Evolutionary conservation across 768 basidiomycete species (phyloP).

Genomic region (Amanita phalloides): DNA sequence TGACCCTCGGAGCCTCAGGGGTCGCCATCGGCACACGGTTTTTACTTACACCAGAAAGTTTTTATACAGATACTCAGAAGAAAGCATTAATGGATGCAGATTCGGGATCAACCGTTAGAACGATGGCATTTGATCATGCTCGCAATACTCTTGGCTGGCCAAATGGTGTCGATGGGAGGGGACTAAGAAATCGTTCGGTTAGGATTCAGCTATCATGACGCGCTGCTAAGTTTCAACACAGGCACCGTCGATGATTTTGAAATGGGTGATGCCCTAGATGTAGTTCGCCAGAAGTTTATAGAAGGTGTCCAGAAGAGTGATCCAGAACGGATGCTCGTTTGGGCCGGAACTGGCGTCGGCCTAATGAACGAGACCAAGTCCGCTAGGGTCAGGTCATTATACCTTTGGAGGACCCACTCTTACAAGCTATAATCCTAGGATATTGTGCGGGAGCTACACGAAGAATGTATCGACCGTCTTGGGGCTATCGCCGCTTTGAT

Average conservation of each 20-base stretch:
- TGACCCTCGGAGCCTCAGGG: slow-evolving; percentile 60
- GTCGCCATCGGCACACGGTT: slow-evolving; percentile 71
- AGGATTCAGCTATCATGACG: background rate
- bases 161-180: slow-evolving; percentile 49
- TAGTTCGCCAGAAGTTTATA: slow-evolving; percentile 31
- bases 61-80: slow-evolving; percentile 45
- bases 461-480: slow-evolving; percentile 30
- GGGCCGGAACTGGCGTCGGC: slow-evolving; percentile 61
- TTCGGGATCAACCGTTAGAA: slow-evolving; percentile 38
- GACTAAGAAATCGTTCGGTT: slow-evolving; percentile 37
- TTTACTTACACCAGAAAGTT: slow-evolving; percentile 53
- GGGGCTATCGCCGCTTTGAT: background rate
- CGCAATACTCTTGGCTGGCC: slow-evolving; percentile 53
- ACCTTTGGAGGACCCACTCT: background rate
- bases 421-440: slow-evolving; percentile 26
- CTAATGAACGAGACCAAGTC: slow-evolving; percentile 33
- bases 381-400: slow-evolving; percentile 22
- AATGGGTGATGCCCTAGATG: slow-evolving; percentile 30
- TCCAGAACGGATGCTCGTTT: slow-evolving; percentile 41
- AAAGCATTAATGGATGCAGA: slow-evolving; percentile 37
- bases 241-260: slow-evolving; percentile 48
- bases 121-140: slow-evolving; percentile 52
- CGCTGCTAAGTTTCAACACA: slow-evolving; percentile 16
- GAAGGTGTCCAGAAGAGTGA: slow-evolving; percentile 36
- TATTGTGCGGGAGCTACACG: slow-evolving; percentile 40